Evolutionary conservation across 345 rosid species (phyloP).

Genomic region (Laguncularia racemosa): DNA sequence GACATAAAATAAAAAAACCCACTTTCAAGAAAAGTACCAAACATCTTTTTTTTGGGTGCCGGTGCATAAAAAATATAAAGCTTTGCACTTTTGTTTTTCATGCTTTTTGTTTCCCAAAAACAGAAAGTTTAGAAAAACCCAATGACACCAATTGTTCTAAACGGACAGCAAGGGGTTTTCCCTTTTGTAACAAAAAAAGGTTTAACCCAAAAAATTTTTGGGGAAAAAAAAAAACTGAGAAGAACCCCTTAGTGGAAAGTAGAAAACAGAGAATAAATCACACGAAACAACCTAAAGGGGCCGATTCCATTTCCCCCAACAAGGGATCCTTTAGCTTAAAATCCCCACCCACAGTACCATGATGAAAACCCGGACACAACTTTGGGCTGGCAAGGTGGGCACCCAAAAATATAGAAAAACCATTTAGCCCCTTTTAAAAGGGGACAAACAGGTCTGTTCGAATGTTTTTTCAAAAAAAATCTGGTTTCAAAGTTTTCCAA

Average conservation of each 20-base stretch:
- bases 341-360: constrained; percentile 74
- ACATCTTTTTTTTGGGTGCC: constrained; percentile 53
- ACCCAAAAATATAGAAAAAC: constrained; percentile 64
- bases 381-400: constrained; percentile 59
- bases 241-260: no score
- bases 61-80: constrained; percentile 40
- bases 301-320: constrained; percentile 59
- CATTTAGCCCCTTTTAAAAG: constrained; percentile 48
- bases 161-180: no score
- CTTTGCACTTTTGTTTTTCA: constrained; percentile 56
- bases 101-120: constrained; percentile 41
- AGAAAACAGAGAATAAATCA: background rate
- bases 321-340: constrained; percentile 48
- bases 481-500: no score
- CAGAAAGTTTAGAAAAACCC: background rate
- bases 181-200: no score
- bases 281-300: constrained; percentile 39
- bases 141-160: constrained; percentile 1
- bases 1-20: constrained; percentile 51
- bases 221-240: no score
- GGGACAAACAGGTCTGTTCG: background rate
- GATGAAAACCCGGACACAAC: constrained; percentile 64
- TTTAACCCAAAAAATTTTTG: no score
- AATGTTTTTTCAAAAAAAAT: no score
- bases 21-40: constrained; percentile 48